These are phyloP conservation scores for Helianthus tuberosus DNA, from an alignment of 129 eudicot species.

Conservation along the genomic window DNA sequence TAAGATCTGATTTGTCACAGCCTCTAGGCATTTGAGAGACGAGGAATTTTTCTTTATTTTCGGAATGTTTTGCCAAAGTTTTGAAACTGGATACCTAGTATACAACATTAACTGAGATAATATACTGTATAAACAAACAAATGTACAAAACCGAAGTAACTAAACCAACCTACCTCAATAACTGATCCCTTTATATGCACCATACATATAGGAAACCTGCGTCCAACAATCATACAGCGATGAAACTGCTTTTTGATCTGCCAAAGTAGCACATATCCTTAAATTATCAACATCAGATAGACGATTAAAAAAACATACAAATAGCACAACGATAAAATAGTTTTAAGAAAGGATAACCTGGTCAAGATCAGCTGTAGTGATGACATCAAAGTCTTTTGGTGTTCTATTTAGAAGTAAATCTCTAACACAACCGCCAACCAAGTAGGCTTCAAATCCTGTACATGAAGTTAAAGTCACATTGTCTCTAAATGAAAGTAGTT, in stretches of 20 bases:
- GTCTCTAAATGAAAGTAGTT: neutral
- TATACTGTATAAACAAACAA: constrained; percentile 3
- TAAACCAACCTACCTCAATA: constrained; percentile 68
- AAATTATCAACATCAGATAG: constrained; percentile 6
- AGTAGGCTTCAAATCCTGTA: constrained; percentile 86
- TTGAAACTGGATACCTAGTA: constrained; percentile 87
- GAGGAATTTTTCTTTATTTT: constrained; percentile 36
- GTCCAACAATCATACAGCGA: constrained; percentile 64
- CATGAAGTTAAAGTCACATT: neutral
- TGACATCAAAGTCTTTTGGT: constrained; percentile 92
- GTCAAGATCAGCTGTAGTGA: constrained; percentile 74
- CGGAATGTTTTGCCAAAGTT: constrained; percentile 43
- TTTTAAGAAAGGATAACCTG: constrained; percentile 46
- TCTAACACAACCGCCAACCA: constrained; percentile 98
- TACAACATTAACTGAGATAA: constrained; percentile 21
- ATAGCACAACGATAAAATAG: constrained; percentile 14
- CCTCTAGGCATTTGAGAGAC: constrained; percentile 45
- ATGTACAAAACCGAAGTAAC: neutral
- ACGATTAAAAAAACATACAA: neutral
- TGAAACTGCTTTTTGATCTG: constrained; percentile 59
- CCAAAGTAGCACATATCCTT: constrained; percentile 13
- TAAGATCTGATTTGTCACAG: constrained; percentile 48
- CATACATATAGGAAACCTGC: constrained; percentile 73
- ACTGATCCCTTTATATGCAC: constrained; percentile 52
- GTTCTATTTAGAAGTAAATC: constrained; percentile 74